These are phyloP conservation scores for Termitomyces sp. DNA, from an alignment of 768 basidiomycete species.

Conservation along the genomic window DNA sequence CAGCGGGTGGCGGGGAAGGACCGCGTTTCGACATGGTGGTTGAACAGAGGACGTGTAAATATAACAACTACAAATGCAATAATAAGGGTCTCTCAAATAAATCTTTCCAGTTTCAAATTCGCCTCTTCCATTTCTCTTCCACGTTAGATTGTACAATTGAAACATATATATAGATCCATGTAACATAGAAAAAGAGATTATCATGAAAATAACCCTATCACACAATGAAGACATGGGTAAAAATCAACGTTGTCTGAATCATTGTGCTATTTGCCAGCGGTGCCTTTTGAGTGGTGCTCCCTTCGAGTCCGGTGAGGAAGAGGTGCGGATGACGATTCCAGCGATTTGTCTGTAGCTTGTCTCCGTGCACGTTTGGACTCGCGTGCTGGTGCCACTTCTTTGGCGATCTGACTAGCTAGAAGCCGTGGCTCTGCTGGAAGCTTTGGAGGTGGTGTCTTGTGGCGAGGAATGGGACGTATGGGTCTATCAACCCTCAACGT, in stretches of 20 bases:
- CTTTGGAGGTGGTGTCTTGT: no score
- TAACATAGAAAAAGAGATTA: not conserved
- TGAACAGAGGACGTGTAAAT: constrained; percentile 4
- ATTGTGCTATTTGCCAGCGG: not conserved
- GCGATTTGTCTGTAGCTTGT: not conserved
- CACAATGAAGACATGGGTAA: no score
- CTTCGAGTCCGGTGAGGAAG: not conserved
- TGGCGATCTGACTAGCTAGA: no score
- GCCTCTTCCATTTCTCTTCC: not conserved
- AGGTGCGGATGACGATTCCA: not conserved
- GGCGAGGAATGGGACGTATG: no score
- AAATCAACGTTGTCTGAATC: no score
- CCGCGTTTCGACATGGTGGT: constrained; percentile 69
- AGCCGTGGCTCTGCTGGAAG: no score
- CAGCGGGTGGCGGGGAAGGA: constrained; percentile 53
- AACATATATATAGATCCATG: not conserved
- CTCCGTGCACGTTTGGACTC: not conserved
- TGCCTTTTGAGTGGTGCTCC: not conserved
- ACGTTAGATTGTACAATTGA: not conserved
- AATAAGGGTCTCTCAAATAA: not conserved
- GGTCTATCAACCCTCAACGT: no score
- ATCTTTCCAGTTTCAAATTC: no score
- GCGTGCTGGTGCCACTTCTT: no score
- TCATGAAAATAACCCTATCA: not conserved
- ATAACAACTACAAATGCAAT: constrained; percentile 12